Evolutionary conservation across 2,329 filamentous ascomycete species (phyloP).

Genomic region (Juglanconis oblonga): DNA sequence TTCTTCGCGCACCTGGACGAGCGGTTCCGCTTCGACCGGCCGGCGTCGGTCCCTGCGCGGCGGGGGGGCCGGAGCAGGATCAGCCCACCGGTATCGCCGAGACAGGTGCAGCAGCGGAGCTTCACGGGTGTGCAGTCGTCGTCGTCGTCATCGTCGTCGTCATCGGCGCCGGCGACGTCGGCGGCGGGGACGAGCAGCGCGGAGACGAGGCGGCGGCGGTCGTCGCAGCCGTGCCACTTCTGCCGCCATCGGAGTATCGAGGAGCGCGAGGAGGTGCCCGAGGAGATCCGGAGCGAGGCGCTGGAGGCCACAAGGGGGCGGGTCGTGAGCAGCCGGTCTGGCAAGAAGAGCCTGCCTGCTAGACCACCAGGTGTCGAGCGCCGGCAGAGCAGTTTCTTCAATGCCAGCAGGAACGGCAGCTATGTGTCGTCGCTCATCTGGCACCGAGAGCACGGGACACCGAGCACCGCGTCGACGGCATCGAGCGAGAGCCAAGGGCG

Average conservation of each 20-base stretch:
- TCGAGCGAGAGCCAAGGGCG: neutral
- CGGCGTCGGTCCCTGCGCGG: neutral
- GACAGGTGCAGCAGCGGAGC: neutral
- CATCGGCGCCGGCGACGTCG: neutral
- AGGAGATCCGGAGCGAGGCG: neutral
- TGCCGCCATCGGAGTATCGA: neutral
- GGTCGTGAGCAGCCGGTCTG: neutral
- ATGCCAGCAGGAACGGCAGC: constrained; percentile 7
- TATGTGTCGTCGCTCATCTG: neutral
- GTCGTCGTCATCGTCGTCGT: neutral
- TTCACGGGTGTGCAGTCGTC: too few species aligned
- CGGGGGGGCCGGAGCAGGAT: neutral
- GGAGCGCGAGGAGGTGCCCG: neutral
- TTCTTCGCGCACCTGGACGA: constrained; percentile 3
- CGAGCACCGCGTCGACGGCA: neutral
- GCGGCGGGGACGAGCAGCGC: too few species aligned
- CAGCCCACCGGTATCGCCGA: constrained; percentile 7
- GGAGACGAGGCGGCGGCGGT: too few species aligned
- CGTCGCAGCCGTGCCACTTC: constrained; percentile 1
- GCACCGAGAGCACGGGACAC: neutral
- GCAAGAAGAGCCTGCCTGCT: neutral
- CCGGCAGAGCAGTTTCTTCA: neutral
- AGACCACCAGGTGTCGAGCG: neutral
- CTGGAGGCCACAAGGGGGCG: neutral
- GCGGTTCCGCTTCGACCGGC: constrained; percentile 4